phyloP scores from a whole-genome alignment of 1,284 basidiomycete species.

The Cutaneotrichosporon sp. region DNA sequence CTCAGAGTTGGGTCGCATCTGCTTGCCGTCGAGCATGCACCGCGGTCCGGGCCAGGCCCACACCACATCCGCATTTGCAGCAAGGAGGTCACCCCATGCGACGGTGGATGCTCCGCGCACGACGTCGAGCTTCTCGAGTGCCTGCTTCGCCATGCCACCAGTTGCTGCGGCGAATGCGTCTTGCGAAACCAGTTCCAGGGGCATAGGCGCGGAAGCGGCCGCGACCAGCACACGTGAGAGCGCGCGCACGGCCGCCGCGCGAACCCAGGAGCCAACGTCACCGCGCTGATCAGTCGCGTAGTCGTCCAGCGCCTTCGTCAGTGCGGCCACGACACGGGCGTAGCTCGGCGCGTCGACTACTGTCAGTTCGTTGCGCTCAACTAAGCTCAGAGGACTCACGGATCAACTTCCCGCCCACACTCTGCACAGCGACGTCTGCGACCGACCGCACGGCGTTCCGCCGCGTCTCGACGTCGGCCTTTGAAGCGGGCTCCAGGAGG shows the following conservation, averaged over 20 bases:
- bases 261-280: slow-evolving; percentile 96
- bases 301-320: slow-evolving; percentile 71
- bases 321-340: slow-evolving; percentile 32
- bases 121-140: slow-evolving; percentile 85
- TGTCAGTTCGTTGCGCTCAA: neutral
- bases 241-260: slow-evolving; percentile 66
- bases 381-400: slow-evolving; percentile 20
- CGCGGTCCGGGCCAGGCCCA: slow-evolving; percentile 20
- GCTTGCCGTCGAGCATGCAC: slow-evolving; percentile 6
- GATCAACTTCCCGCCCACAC: slow-evolving; percentile 11
- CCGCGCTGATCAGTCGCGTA: slow-evolving; percentile 93
- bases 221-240: slow-evolving; percentile 29
- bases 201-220: slow-evolving; percentile 30
- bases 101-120: slow-evolving; percentile 76
- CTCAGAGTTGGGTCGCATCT: slow-evolving; percentile 1
- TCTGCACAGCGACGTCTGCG: slow-evolving; percentile 31
- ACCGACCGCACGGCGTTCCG: slow-evolving; percentile 41
- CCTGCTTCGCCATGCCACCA: slow-evolving; percentile 77
- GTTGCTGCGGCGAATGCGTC: slow-evolving; percentile 62
- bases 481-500: slow-evolving; percentile 32
- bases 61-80: slow-evolving; percentile 5
- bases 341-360: slow-evolving; percentile 24
- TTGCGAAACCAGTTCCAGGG: slow-evolving; percentile 56
- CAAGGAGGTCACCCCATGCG: slow-evolving; percentile 53
- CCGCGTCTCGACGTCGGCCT: slow-evolving; percentile 51